A percentile compares a stretch with the other conserved stretches of the same genome.
Conservation (phyloP, 306 rosid species). For the Neltuma alba region DNA sequence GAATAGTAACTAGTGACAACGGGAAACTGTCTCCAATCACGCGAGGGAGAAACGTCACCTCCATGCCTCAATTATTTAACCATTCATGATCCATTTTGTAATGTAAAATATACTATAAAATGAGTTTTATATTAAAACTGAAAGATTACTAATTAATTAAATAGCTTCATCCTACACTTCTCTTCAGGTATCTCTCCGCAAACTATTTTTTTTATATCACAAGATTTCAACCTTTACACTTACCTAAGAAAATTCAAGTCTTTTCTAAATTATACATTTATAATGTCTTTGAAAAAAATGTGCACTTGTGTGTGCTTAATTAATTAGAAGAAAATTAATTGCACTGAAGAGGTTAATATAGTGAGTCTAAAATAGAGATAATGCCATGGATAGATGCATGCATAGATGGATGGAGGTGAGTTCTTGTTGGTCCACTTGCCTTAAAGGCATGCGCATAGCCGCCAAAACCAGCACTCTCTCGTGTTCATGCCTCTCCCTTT, state of each 20-base stretch:
- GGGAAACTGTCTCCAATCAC: slow-evolving; percentile 26
- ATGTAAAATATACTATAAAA: too few species aligned
- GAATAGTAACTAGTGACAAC: not conserved
- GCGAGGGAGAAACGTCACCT: not conserved
- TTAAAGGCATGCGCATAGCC: slow-evolving; percentile 23
- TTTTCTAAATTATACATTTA: not conserved
- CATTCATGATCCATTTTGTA: too few species aligned
- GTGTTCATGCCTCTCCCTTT: not conserved
- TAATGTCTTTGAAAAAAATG: not conserved
- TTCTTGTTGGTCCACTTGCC: slow-evolving; percentile 28
- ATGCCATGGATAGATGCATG: not conserved
- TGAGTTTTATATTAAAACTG: too few species aligned
- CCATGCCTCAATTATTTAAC: not conserved
- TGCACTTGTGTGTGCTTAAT: not conserved
- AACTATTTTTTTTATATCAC: not conserved
- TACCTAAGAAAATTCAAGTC: not conserved
- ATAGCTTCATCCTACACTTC: not conserved
- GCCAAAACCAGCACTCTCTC: slow-evolving; percentile 19
- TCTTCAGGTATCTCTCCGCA: not conserved
- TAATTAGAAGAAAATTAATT: not conserved
- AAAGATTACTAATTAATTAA: not conserved
- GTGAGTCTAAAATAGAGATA: not conserved
- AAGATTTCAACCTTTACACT: not conserved
- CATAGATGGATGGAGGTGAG: not conserved
- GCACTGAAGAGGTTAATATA: not conserved